Evolutionary conservation across 345 rosid species (phyloP), one percentile per base, ranked within the genome.

Genomic region (Viola odorata): DNA sequence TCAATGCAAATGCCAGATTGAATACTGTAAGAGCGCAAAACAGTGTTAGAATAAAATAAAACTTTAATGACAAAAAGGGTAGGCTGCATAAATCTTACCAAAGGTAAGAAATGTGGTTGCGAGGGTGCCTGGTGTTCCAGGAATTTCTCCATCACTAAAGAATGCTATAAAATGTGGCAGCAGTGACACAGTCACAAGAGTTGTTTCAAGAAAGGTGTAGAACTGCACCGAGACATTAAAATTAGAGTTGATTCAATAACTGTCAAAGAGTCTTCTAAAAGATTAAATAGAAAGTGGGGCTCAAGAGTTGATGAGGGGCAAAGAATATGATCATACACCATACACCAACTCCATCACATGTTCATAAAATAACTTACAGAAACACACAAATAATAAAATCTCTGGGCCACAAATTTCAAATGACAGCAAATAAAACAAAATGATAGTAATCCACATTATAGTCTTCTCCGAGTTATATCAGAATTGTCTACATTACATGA

Each of bases 81-180:
- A 37, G 57, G 50, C 55, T 9, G 15, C 49, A 23, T 50, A 61
- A 50, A 66, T 55, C 68, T 53, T 85, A 94, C 97, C 97, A 71
- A 94, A 94, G 65, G 96, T 80, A 71, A 94, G 92, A 82, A 94
- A 94, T 60, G 99, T 94, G 48, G 96, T 84, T 12, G 97, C 99
- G 47, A 94, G 96, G 14, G 89, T 83, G 72, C 96, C 84, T 0
- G 97, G 97, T 5, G 96, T 82, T 54, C 96, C 97, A 13, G 97
- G 96, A 72, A 94, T 88, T 75, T 94, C 99, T 69, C 80, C 92
- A 45, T 94, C 99, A 37, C 87, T 84, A 78, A 90, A 94, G 73
- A 94, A 90, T 6, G 95, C 88, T 60, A 94, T 72, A 74, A 94
- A 90, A 71, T 88, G 87, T 36, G 95, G 99, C 80, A 90, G 74